Evolutionary conservation across 2,329 filamentous ascomycete genomes (phyloP).

Genomic region (Colletotrichum lupini): DNA sequence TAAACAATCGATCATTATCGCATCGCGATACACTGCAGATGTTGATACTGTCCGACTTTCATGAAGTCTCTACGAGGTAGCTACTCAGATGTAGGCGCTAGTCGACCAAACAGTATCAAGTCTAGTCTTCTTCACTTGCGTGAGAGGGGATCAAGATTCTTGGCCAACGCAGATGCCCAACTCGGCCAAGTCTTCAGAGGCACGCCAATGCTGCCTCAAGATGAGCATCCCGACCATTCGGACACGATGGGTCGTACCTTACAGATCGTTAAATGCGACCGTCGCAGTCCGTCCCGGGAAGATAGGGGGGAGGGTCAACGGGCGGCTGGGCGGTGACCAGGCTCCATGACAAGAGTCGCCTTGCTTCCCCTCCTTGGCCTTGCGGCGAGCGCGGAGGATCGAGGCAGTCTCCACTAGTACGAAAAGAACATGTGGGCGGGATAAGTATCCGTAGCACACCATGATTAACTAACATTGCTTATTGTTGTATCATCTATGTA

Average conservation of each 20-base stretch:
- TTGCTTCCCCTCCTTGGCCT: neutral
- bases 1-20: no score
- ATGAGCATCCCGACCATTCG: neutral
- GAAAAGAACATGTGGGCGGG: no score
- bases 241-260: neutral
- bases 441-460: neutral
- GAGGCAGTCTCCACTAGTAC: neutral
- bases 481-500: neutral
- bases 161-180: neutral
- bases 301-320: neutral
- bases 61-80: neutral
- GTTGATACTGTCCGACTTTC: neutral
- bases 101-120: neutral
- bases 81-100: neutral
- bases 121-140: neutral
- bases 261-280: slow-evolving; percentile 4
- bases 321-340: slow-evolving; percentile 6
- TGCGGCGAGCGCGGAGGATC: neutral
- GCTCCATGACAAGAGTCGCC: neutral
- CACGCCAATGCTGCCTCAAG: neutral
- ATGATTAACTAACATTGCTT: neutral
- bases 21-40: neutral
- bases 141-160: neutral
- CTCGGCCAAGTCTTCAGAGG: neutral
- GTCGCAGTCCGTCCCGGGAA: slow-evolving; percentile 3